Evolutionary conservation across 2,329 filamentous ascomycete species (phyloP), one percentile per base, ranked within the genome.

Genomic region (Botryotinia narcissicola): DNA sequence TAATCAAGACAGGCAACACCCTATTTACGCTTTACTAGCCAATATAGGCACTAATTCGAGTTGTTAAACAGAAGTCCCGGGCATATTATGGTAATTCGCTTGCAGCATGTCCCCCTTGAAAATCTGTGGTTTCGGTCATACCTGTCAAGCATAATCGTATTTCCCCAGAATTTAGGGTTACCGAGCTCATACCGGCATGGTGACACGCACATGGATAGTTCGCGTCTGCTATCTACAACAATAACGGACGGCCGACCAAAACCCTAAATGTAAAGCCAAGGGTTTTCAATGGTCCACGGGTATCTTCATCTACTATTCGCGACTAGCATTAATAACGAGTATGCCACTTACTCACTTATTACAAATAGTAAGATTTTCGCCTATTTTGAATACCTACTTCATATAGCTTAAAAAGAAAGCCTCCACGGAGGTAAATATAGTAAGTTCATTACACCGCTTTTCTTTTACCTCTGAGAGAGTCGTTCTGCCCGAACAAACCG

Each of bases 151-250:
- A 37, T 63, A 44, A 5, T 42, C 2, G 20, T 63, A 16, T 32
- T 70, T 70, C 54, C 68, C 54, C 68, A 61, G 68, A 70, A 32
- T 70, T 70, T 70, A 60, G 40, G 35, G 51, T 70, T 70, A 22
- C 54, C 68, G 54, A 60, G 54, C 29, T 57, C 29, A 32, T 70
- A 32, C 67, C 67, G 68, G 37, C 16, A 46, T 61, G 25, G 14
- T 32, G 35, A 48, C 46, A 54, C 12, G 20, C 22, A 40, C 61
- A 44, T 44, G 37, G 37, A n/a, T n/a, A 3, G 2, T 46, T 22
- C 10, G 48, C 25, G 48, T n/a, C n/a, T 48, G 46, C 46, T 48
- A 25, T 48, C 46, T 25, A 48, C 22, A 25, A 25, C 9, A 25
- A 48, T 25, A 48, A 48, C 46, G 46, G 22, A 48, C 22, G 4